Conservation (phyloP, 495 filamentous ascomycete genomes). For the Lepraria neglecta region DNA sequence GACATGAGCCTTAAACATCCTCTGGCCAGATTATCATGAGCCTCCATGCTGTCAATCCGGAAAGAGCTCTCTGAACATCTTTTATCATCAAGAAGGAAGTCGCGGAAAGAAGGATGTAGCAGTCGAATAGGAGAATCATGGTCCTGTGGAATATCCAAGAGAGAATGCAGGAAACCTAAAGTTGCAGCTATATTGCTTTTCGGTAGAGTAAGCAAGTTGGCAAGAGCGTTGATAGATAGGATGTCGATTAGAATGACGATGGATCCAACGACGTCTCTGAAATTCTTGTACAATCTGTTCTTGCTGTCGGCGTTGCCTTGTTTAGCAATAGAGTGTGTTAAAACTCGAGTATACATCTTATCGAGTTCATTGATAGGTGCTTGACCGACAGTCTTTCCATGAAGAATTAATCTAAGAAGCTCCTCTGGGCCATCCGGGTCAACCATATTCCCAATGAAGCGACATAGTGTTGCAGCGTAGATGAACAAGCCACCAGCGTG, state of each 20-base stretch:
- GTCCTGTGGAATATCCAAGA: slow-evolving; percentile 24
- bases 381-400: not conserved
- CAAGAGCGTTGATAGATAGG: slow-evolving; percentile 2
- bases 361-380: slow-evolving; percentile 1
- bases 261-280: slow-evolving; percentile 16
- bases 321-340: slow-evolving; percentile 3
- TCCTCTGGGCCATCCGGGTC: not conserved
- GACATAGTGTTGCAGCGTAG: slow-evolving; percentile 37
- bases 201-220: slow-evolving; percentile 8
- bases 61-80: slow-evolving; percentile 31
- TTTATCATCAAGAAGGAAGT: slow-evolving; percentile 42
- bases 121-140: slow-evolving; percentile 31
- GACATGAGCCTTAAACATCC: slow-evolving; percentile 36
- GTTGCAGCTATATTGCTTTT: not conserved
- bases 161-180: slow-evolving; percentile 9
- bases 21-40: slow-evolving; percentile 32
- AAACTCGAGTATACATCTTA: slow-evolving; percentile 13
- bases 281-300: slow-evolving; percentile 3
- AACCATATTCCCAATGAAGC: slow-evolving; percentile 32
- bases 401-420: slow-evolving; percentile 8
- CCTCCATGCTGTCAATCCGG: slow-evolving; percentile 36
- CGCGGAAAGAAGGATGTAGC: slow-evolving; percentile 48
- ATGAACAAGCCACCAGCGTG: slow-evolving; percentile 17
- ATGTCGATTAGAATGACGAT: slow-evolving; percentile 16
- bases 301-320: not conserved